Base-by-base conservation (phyloP, 805 yeast genomes). In the Metschnikowia henanensis region DNA sequence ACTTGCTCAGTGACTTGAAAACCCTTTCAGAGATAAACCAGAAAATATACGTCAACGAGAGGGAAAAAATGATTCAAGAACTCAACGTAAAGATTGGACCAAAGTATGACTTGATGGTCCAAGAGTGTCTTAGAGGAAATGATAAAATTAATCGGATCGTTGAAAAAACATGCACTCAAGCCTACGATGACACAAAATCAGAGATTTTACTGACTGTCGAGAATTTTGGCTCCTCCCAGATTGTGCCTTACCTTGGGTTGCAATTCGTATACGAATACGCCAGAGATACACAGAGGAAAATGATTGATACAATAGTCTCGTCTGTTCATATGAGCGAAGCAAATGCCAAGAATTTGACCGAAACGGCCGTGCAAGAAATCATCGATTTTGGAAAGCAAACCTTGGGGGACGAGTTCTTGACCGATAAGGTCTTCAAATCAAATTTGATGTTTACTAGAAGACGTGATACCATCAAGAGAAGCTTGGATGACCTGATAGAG, bases 381-480 rank as follows among this genome's bases (percentile, higher is more conserved):
- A 80, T 80, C 43, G 50, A 62, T 6, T 52, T 83, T 16, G 98
- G 97, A 0, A 71, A 75, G 37, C 67, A 66, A 3, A 76, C 79
- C n/a, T 68, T 90, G 34, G 88, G 88, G 6, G 84, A 80, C 22
- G 76, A 77, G 39, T 76, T 76, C 50, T 68, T 80, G 39, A 68
- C 77, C 21, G 84, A 81, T 40, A 78, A 81, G 40, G 74, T 73
- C 7, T 88, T 88, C 61, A 77, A 84, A 45, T 76, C 85, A 8
- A 82, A 80, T 22, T 75, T 85, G 30, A 94, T 94, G 98, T 92
- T 90, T 57, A 79, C 89, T 2, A 80, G 89, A 52, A 75, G 75
- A 45, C 77, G 75, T 30, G 96, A 94, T 56, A 62, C 75, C 4
- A 64, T 82, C 26, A 72, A 77, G 28, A 78, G 83, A 49, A 73